Evolutionary conservation across 257 asterid species (phyloP), one percentile per base, ranked within the genome.

Genomic region (Schizonepeta tenuifolia): DNA sequence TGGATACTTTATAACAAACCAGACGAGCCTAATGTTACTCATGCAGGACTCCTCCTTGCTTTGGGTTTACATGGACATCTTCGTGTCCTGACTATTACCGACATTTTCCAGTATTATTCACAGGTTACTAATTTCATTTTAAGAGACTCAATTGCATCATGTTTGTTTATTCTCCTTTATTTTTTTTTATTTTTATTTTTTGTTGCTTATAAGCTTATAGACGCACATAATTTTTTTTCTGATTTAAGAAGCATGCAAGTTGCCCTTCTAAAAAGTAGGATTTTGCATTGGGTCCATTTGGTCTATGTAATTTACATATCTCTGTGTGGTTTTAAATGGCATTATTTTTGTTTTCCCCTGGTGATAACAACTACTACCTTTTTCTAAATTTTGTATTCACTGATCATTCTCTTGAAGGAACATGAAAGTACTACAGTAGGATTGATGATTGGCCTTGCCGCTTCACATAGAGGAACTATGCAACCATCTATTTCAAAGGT

Each of bases 21-120:
- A 13, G 97, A 90, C 69, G 99, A 88, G 78, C 99, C 99, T 40
- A 87, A 84, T 83, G 97, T 86, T 79, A 82, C 87, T 78, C 99
- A 94, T 80, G 99, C 97, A 14, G 99, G 99, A 40, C 95, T 94
- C 74, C 97, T 94, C 61, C 91, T 94, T 74, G 97, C 98, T 76
- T 81, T 94, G 89, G 99, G 99, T 72, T 85, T 94, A 81, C 97
- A 91, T 80, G 98, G 99, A 61, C 97, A 94, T 82, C 99, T 94
- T 76, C 82, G 86, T 24, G 96, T 86, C 33, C 82, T 94, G 60
- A 82, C 85, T 75, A 85, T 88, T 76, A 75, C 98, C 0, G 99
- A 94, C 80, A 90, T 94, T 74, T 94, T 80, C 83, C 91, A 88
- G 78, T 91, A 94, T 78, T 91, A 81, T 80, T 85, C 96, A 61